Evolutionary conservation across 495 filamentous ascomycete species (phyloP).

Genomic region (Xeromyces bisporus): DNA sequence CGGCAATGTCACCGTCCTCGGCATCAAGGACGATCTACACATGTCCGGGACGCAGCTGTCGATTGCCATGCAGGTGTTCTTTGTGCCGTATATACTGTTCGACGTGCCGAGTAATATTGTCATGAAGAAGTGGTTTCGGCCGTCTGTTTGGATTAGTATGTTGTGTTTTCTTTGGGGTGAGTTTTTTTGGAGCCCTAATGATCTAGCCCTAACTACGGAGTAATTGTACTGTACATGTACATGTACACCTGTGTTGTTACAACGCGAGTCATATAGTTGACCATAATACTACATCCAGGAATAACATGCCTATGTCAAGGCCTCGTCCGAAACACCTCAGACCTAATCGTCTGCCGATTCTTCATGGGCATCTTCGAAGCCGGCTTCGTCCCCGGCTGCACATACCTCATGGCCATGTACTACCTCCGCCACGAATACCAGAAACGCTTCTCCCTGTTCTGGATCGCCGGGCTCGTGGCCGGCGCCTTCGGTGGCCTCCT

Average conservation of each 20-base stretch:
- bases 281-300: constrained; percentile 9
- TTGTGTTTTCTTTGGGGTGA: constrained; percentile 35
- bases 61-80: constrained; percentile 41
- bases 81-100: constrained; percentile 43
- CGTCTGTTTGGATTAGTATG: constrained; percentile 32
- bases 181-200: too few species aligned
- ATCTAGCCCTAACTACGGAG: too few species aligned
- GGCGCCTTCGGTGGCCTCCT: constrained; percentile 44
- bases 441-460: constrained; percentile 36
- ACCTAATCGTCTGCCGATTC: constrained; percentile 33
- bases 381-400: constrained; percentile 33
- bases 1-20: constrained; percentile 36
- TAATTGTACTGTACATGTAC: too few species aligned
- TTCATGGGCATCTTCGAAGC: constrained; percentile 38
- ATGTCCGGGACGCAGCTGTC: constrained; percentile 20
- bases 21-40: constrained; percentile 28
- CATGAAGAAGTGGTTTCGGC: constrained; percentile 41
- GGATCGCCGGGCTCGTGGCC: constrained; percentile 32
- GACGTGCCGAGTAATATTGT: constrained; percentile 48
- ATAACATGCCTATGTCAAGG: constrained; percentile 23
- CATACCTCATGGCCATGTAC: constrained; percentile 36
- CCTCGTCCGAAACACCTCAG: constrained; percentile 23
- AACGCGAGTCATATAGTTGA: constrained; percentile 21
- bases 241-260: too few species aligned
- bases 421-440: constrained; percentile 35